Conservation (phyloP, 305 asterid species). For the Rubia balearica region DNA sequence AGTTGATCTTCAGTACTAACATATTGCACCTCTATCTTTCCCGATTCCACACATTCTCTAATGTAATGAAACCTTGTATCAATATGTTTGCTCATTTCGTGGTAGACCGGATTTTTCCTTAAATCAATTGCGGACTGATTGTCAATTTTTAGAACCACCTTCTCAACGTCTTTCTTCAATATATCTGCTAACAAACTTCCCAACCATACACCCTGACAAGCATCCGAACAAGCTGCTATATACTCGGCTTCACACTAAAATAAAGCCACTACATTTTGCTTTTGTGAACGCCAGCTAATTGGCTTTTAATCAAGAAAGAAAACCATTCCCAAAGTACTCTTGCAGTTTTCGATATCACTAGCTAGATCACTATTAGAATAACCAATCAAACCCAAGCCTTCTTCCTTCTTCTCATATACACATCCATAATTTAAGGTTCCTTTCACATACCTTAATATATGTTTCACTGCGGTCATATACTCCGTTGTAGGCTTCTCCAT, state of each 20-base stretch:
- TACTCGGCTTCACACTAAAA: too few relatives aligned
- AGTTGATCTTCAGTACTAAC: neutral
- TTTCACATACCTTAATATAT: too few relatives aligned
- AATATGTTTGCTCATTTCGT: too few relatives aligned
- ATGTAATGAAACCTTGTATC: too few relatives aligned
- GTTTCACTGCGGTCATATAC: neutral
- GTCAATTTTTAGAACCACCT: neutral
- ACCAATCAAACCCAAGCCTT: neutral
- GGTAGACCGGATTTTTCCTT: neutral
- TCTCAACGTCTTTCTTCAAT: neutral
- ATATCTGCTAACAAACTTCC: neutral
- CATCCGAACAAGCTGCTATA: neutral
- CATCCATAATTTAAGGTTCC: neutral
- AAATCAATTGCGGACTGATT: neutral
- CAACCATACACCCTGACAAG: neutral
- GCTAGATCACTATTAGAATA: neutral
- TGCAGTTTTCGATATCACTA: neutral
- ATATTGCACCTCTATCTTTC: too few relatives aligned
- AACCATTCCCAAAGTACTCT: neutral
- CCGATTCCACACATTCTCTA: too few relatives aligned
- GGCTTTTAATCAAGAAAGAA: neutral
- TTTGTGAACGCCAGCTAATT: neutral
- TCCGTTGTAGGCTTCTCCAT: neutral
- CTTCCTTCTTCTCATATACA: neutral
- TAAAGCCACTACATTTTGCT: neutral